phyloP scores from a whole-genome alignment of 176 grass and related monocot species.

The Luzula sylvatica region DNA sequence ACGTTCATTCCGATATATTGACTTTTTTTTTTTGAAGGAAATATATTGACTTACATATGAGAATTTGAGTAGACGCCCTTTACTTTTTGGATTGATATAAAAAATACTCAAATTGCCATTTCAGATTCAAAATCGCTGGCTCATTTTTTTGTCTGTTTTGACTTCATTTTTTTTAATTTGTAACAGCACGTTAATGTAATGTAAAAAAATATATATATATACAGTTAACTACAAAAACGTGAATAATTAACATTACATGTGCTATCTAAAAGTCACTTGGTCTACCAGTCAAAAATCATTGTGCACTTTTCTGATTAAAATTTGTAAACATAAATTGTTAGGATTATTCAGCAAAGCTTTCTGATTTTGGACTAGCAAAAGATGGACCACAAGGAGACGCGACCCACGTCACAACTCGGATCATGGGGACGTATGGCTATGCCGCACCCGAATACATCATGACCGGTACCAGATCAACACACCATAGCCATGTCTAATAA shows the following conservation, averaged over 20 bases:
- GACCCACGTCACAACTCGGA: constrained; percentile 78
- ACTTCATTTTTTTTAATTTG: constrained; percentile 6
- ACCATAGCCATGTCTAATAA: background rate
- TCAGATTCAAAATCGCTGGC: constrained; percentile 3
- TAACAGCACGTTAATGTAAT: background rate
- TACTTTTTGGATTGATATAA: too few species aligned
- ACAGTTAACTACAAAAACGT: background rate
- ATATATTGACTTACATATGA: too few species aligned
- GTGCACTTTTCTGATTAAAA: too few species aligned
- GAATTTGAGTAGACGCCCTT: too few species aligned
- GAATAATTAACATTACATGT: background rate
- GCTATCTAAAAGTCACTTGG: background rate
- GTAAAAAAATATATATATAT: background rate
- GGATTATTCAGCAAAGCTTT: constrained; percentile 76
- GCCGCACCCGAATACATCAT: constrained; percentile 82
- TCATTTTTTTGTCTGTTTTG: background rate
- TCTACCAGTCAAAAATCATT: background rate
- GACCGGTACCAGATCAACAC: constrained; percentile 20
- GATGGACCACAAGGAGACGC: constrained; percentile 70
- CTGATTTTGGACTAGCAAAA: constrained; percentile 88
- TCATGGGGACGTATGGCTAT: constrained; percentile 85
- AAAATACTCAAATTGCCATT: background rate
- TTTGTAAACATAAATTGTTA: constrained; percentile 11
- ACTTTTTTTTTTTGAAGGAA: too few species aligned
- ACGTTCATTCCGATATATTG: too few species aligned